Evolutionary conservation across 2,329 filamentous ascomycete species (phyloP).

Genomic region (Ophiostoma populinum): DNA sequence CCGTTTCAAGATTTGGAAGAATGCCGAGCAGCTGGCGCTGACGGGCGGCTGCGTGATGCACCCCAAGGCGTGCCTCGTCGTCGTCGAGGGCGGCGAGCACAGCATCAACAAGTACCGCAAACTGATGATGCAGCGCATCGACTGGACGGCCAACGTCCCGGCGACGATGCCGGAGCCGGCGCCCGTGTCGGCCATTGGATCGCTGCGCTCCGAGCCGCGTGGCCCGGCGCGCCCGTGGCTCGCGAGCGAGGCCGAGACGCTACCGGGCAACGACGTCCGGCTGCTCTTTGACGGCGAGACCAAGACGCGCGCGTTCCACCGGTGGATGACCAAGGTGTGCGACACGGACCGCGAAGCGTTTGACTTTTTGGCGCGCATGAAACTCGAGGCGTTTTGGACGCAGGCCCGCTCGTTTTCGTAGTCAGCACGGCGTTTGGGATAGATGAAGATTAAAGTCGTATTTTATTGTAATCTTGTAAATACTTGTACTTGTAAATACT

Average conservation of each 20-base stretch:
- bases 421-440: background rate
- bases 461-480: too few relatives aligned
- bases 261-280: constrained; percentile 64
- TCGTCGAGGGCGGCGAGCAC: constrained; percentile 81
- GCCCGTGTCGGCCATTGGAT: background rate
- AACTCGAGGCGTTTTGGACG: constrained; percentile 93
- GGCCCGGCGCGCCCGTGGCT: constrained; percentile 58
- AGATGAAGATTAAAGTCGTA: too few relatives aligned
- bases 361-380: constrained; percentile 59
- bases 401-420: constrained; percentile 43
- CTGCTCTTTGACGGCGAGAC: constrained; percentile 85
- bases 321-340: constrained; percentile 80
- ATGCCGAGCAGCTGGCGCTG: constrained; percentile 74
- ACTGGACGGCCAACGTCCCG: constrained; percentile 80
- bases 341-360: constrained; percentile 83
- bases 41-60: constrained; percentile 87
- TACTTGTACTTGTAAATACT: too few relatives aligned
- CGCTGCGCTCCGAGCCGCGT: constrained; percentile 28
- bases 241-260: constrained; percentile 62
- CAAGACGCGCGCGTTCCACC: constrained; percentile 63
- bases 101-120: constrained; percentile 77
- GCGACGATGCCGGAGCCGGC: constrained; percentile 22
- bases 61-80: constrained; percentile 71
- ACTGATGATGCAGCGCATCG: constrained; percentile 80
- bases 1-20: constrained; percentile 81